Base-by-base conservation (phyloP, 139 green algal species). In the Chlorella ohadii region DNA sequence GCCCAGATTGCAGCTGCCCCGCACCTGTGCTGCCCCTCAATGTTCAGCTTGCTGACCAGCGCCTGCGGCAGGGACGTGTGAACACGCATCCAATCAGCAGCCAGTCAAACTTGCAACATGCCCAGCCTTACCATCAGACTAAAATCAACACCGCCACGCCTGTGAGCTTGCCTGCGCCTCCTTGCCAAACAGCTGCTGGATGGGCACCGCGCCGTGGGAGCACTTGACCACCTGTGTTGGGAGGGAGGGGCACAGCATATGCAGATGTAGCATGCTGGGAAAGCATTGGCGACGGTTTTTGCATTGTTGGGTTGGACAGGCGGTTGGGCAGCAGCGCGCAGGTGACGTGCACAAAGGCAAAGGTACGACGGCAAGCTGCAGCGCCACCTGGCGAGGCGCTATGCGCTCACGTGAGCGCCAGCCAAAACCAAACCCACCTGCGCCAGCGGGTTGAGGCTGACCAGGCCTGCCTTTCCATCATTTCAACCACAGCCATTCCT, bases 361-460 rank as follows among this genome's bases (percentile, higher is more conserved):
- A n/a, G n/a, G n/a, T n/a, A n/a, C n/a, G n/a, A n/a, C n/a, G n/a
- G n/a, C n/a, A n/a, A n/a, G n/a, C n/a, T n/a, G n/a, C n/a, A n/a
- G n/a, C n/a, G n/a, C n/a, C n/a, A n/a, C n/a, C n/a, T n/a, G n/a
- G n/a, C n/a, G n/a, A n/a, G n/a, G n/a, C n/a, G n/a, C n/a, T n/a
- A n/a, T n/a, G n/a, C n/a, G n/a, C n/a, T n/a, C n/a, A n/a, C n/a
- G n/a, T n/a, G n/a, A n/a, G n/a, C n/a, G n/a, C n/a, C n/a, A n/a
- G n/a, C 44, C 6, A 9, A 51, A 51, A 9, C 7, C 44, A 51
- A 51, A 16, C 44, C 9, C 65, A 85, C 92, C 55, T 91, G 87
- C 5, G 94, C 92, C 47, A 98, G 90, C 5, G 94, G 95, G 89
- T 98, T 98, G 36, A 98, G 87, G 9, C 88, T 92, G 20, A 78